phyloP scores from a whole-genome alignment of 768 basidiomycete genomes.

The Naganishia antarctica region DNA sequence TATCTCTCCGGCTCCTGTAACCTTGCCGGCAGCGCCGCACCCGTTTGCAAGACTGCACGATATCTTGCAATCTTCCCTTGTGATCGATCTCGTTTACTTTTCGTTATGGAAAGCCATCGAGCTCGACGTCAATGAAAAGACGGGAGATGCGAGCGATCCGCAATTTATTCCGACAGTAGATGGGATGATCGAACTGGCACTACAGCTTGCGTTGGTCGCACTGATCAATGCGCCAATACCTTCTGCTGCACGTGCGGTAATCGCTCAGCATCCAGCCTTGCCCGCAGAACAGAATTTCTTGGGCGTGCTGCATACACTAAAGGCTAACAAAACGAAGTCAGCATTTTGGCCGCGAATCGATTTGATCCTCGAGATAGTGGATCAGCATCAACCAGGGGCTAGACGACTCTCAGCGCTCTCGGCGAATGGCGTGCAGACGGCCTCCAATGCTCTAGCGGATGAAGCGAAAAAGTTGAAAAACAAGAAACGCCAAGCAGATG shows the following conservation, averaged over 20 bases:
- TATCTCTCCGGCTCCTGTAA: slow-evolving; percentile 67
- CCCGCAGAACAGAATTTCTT: slow-evolving; percentile 54
- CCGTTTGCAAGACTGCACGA: slow-evolving; percentile 66
- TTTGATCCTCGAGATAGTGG: slow-evolving; percentile 69
- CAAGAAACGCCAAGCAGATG: slow-evolving; percentile 82
- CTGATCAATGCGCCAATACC: slow-evolving; percentile 42
- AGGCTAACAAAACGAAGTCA: slow-evolving; percentile 67
- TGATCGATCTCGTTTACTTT: slow-evolving; percentile 79
- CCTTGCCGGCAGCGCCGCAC: slow-evolving; percentile 53
- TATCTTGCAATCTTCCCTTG: slow-evolving; percentile 64
- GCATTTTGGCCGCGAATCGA: slow-evolving; percentile 64
- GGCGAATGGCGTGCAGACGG: slow-evolving; percentile 54
- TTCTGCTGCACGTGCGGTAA: slow-evolving; percentile 2
- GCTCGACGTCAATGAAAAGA: slow-evolving; percentile 32
- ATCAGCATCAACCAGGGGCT: slow-evolving; percentile 55
- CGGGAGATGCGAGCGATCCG: slow-evolving; percentile 30
- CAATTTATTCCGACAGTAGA: slow-evolving; percentile 55
- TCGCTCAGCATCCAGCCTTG: not conserved
- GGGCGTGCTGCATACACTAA: slow-evolving; percentile 69
- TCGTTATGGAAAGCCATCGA: slow-evolving; percentile 63
- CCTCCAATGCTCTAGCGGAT: slow-evolving; percentile 46
- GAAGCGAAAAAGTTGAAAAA: slow-evolving; percentile 77
- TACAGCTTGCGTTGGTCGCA: slow-evolving; percentile 81
- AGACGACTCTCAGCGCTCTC: slow-evolving; percentile 51
- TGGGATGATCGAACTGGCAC: slow-evolving; percentile 78